phyloP scores from a whole-genome alignment of 2,329 filamentous ascomycete genomes.

The Pyrenochaeta sp. region DNA sequence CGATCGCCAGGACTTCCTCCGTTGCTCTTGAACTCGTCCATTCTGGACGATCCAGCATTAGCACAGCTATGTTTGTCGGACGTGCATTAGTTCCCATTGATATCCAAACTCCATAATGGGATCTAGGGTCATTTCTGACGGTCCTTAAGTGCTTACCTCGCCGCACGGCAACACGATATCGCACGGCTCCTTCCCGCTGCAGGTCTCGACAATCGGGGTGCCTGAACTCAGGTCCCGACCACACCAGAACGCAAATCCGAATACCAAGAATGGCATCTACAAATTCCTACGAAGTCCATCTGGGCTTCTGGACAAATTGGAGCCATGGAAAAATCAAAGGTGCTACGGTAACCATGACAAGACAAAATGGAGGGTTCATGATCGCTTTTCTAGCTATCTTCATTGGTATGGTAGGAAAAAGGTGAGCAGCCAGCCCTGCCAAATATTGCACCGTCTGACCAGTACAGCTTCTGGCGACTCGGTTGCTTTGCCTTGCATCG shows the following conservation, averaged over 20 bases:
- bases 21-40: background rate
- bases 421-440: conserved; percentile 14
- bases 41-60: background rate
- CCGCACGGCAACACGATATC: background rate
- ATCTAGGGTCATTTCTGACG: background rate
- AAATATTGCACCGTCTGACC: conserved; percentile 17
- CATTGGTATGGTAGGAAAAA: conserved; percentile 21
- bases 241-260: background rate
- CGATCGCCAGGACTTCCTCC: background rate
- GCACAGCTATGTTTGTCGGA: background rate
- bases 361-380: conserved; percentile 40
- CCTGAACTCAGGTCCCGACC: background rate
- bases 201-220: background rate
- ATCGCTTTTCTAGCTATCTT: conserved; percentile 49
- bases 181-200: conserved; percentile 1
- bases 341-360: conserved; percentile 42
- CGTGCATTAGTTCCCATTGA: background rate
- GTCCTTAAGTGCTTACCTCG: background rate
- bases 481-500: conserved; percentile 38
- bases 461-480: conserved; percentile 40
- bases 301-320: conserved; percentile 21
- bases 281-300: background rate
- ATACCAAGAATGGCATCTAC: background rate
- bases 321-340: conserved; percentile 38
- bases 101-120: background rate